Conservation (phyloP, 371 early-diverging fungal species). For the Mucor indicus region DNA sequence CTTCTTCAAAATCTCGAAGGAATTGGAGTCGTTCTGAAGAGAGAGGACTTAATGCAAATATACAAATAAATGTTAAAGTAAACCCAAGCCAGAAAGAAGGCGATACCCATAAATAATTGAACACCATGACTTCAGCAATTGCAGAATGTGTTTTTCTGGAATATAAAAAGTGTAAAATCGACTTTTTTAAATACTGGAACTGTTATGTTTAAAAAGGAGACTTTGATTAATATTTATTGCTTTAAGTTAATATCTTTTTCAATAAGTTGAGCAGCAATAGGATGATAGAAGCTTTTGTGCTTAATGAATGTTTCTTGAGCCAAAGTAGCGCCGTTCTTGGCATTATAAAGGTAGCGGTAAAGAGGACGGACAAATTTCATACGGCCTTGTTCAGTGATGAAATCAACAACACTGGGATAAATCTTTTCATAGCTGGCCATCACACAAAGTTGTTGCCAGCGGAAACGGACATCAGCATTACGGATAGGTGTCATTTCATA, state of each 20-base stretch:
- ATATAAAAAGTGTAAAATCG: no score
- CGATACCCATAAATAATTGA: neutral
- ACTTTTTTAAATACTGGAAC: no score
- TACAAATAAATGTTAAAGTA: neutral
- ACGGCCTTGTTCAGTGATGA: constrained; percentile 86
- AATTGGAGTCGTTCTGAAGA: neutral
- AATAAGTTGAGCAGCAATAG: constrained; percentile 83
- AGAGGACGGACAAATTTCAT: constrained; percentile 94
- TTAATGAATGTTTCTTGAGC: constrained; percentile 81
- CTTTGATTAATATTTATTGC: constrained; percentile 33
- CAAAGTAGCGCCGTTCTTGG: constrained; percentile 66
- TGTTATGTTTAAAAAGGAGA: no score
- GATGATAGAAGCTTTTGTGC: constrained; percentile 88
- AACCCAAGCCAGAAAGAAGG: constrained; percentile 7
- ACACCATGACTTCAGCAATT: constrained; percentile 1
- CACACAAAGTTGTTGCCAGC: constrained; percentile 86
- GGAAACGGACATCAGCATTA: constrained; percentile 87
- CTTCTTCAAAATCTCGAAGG: no score
- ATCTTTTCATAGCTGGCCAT: constrained; percentile 74
- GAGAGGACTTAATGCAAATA: neutral
- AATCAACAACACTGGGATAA: constrained; percentile 71
- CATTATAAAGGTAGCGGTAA: constrained; percentile 64
- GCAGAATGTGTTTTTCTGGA: neutral
- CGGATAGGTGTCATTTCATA: constrained; percentile 69
- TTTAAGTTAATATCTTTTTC: constrained; percentile 76